phyloP scores from a whole-genome alignment of 176 grass and related monocot genomes.

The Cenchrus purpureus region DNA sequence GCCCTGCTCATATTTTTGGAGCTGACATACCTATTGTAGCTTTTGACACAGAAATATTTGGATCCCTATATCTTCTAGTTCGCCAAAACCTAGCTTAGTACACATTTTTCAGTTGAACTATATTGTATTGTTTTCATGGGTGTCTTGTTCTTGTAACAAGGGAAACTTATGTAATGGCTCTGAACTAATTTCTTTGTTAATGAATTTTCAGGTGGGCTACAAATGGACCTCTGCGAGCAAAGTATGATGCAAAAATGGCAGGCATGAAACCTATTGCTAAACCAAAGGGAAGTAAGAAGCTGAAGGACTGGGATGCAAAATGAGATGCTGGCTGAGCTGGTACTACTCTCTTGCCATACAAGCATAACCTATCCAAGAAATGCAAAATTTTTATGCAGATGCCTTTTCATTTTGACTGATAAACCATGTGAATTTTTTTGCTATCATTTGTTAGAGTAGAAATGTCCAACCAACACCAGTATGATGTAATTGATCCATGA shows the following conservation, averaged over 20 bases:
- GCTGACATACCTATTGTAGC: not conserved
- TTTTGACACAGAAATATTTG: not conserved
- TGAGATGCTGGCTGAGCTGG: not conserved
- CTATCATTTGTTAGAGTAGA: not conserved
- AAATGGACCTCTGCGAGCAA: slow-evolving; percentile 81
- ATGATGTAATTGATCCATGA: too few species aligned
- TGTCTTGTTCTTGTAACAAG: not conserved
- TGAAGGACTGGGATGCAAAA: slow-evolving; percentile 90
- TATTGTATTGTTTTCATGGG: not conserved
- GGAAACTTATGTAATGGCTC: slow-evolving; percentile 6
- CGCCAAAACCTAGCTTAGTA: not conserved
- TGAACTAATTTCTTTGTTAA: not conserved
- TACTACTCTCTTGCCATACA: not conserved
- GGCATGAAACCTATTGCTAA: slow-evolving; percentile 90
- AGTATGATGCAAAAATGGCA: slow-evolving; percentile 92
- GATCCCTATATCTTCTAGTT: not conserved
- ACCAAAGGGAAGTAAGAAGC: slow-evolving; percentile 93
- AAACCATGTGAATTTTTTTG: not conserved
- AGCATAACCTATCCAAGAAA: not conserved
- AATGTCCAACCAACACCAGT: not conserved
- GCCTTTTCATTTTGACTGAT: not conserved
- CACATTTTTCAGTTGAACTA: slow-evolving; percentile 9
- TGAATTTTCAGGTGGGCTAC: slow-evolving; percentile 74
- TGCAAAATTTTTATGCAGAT: slow-evolving; percentile 4
- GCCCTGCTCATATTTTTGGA: not conserved